Evolutionary conservation across 1,284 basidiomycete species (phyloP), one percentile per base, ranked within the genome.

Genomic region (Cystobasidiaceae sp.): DNA sequence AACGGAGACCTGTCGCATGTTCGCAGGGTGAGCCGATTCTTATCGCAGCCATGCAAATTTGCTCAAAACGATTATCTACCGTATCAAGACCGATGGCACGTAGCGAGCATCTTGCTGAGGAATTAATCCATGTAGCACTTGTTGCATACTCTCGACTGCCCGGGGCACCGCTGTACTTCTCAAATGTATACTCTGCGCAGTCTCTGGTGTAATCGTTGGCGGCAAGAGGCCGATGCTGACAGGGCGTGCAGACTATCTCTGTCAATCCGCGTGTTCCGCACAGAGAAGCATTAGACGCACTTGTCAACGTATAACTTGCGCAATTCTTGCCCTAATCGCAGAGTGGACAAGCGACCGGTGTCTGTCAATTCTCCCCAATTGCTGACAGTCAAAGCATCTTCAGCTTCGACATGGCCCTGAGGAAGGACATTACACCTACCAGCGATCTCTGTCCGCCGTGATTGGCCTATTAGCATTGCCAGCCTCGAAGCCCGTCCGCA

Each of bases 331-430:
- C 72, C 72, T 51, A 73, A 62, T 3, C 61, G 33, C 21, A 70
- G 64, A 4, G 70, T 70, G 21, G 71, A 72, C 25, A 66, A 43
- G 6, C 72, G 69, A 8, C 72, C 72, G n/a, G 70, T 49, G 54
- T 73, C 72, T 3, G 72, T 73, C n/a, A 72, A 52, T 34, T 73
- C 68, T 37, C 72, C 72, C 71, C 71, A 73, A 49, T 69, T 51
- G 58, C 70, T 70, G 50, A n/a, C n/a, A n/a, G n/a, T n/a, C n/a
- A n/a, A n/a, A n/a, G n/a, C n/a, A n/a, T n/a, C n/a, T n/a, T n/a
- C n/a, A 3, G 21, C 17, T 3, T 46, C 21, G 4, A 6, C 25
- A 32, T 4, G 3, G 27, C 8, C 39, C 27, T 27, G n/a, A n/a
- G n/a, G n/a, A n/a, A n/a, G n/a, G n/a, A n/a, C n/a, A n/a, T n/a